A percentile compares a stretch with the other conserved stretches of the same genome.
phyloP scores from a whole-genome alignment of 1,139 yeast species.

The Diutina rugosa region DNA sequence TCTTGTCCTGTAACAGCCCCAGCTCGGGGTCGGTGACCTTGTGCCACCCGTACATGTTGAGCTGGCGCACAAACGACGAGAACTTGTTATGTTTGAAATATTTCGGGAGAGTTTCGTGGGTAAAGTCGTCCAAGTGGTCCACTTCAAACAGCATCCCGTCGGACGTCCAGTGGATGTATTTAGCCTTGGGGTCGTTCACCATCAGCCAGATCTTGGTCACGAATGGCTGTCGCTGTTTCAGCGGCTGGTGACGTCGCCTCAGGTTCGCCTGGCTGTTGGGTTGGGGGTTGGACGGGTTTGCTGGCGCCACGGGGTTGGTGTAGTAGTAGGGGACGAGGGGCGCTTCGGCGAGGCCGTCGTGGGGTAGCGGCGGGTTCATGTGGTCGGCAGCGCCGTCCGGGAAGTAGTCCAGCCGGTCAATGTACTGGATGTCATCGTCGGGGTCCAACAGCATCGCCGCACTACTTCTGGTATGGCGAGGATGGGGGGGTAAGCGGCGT shows the following conservation, averaged over 20 bases:
- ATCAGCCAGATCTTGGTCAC: conserved; percentile 89
- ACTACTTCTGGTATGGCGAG: not conserved
- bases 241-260: conserved; percentile 8
- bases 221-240: conserved; percentile 62
- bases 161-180: conserved; percentile 70
- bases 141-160: conserved; percentile 84
- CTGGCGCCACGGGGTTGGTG: not conserved
- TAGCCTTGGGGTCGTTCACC: conserved; percentile 75
- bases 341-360: not conserved
- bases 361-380: not conserved
- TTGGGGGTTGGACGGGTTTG: not conserved
- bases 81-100: conserved; percentile 45
- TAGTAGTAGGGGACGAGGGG: conserved; percentile 1
- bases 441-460: not conserved
- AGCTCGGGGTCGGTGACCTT: conserved; percentile 72
- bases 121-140: conserved; percentile 73
- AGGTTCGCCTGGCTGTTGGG: not conserved
- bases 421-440: conserved; percentile 1
- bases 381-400: not conserved
- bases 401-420: not conserved
- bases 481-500: not conserved
- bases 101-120: conserved; percentile 63
- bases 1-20: conserved; percentile 53
- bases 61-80: conserved; percentile 87
- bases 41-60: conserved; percentile 98